Conservation (phyloP, 225 moss, liverwort and hornwort genomes). For the Straminergon stramineum region DNA sequence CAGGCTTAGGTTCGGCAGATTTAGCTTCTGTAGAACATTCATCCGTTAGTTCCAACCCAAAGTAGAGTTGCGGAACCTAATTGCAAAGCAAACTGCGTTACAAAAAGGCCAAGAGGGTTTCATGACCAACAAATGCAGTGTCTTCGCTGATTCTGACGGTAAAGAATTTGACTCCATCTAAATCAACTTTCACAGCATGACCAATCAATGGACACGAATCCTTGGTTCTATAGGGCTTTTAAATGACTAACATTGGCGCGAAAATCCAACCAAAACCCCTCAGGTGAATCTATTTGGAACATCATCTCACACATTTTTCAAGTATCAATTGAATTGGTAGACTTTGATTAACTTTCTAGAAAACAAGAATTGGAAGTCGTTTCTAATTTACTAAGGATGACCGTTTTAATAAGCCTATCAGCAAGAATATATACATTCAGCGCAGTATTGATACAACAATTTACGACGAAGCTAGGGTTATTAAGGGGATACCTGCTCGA, state of each 20-base stretch:
- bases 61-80: neutral
- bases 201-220: neutral
- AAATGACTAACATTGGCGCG: neutral
- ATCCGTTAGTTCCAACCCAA: neutral
- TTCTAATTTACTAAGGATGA: neutral
- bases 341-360: neutral
- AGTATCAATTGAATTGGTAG: neutral
- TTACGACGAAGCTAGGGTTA: neutral
- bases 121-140: neutral
- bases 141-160: neutral
- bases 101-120: neutral
- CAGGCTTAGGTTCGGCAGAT: constrained; percentile 17
- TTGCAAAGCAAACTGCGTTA: neutral
- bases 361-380: neutral
- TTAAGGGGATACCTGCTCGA: constrained; percentile 15
- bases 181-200: neutral
- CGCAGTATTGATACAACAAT: neutral
- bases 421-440: neutral
- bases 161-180: neutral
- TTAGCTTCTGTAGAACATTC: constrained; percentile 23
- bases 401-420: neutral
- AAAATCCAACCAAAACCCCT: neutral
- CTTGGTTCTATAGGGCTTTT: neutral
- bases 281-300: neutral
- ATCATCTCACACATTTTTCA: neutral